Percentiles rank a stretch among this genome's conserved stretches.
phyloP scores from a whole-genome alignment of 139 green algal genomes.

The Chlamydomonas urium region DNA sequence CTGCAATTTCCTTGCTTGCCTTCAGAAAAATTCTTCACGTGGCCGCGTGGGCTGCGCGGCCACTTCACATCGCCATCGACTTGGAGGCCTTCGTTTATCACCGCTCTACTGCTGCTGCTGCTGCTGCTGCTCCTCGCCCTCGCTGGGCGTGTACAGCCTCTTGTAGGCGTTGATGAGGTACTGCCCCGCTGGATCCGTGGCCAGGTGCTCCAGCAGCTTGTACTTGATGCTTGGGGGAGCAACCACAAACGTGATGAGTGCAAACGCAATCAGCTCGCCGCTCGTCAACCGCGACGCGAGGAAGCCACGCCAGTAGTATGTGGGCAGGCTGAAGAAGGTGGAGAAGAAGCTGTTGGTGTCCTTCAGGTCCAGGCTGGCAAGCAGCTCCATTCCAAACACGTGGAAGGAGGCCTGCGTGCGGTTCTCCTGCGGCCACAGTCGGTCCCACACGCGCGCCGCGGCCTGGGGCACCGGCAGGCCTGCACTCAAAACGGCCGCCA shows the following conservation, averaged over 20 bases:
- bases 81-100: too few relatives aligned
- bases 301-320: slow-evolving; percentile 83
- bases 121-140: background rate
- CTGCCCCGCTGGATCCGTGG: slow-evolving; percentile 57
- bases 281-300: slow-evolving; percentile 72
- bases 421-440: slow-evolving; percentile 80
- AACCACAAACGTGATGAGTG: slow-evolving; percentile 76
- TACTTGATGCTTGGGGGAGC: slow-evolving; percentile 72
- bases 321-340: slow-evolving; percentile 87
- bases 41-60: too few relatives aligned
- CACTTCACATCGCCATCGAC: too few relatives aligned
- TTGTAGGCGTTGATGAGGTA: slow-evolving; percentile 61
- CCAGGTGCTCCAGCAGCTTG: slow-evolving; percentile 76
- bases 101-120: background rate
- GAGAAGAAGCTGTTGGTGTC: slow-evolving; percentile 87
- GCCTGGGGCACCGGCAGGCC: slow-evolving; percentile 27
- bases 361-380: slow-evolving; percentile 71
- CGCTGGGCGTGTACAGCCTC: slow-evolving; percentile 7
- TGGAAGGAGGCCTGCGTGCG: slow-evolving; percentile 80
- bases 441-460: slow-evolving; percentile 62
- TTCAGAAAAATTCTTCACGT: too few relatives aligned
- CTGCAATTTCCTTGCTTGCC: too few relatives aligned
- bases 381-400: slow-evolving; percentile 89
- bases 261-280: slow-evolving; percentile 87
- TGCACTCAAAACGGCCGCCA: slow-evolving; percentile 17